Evolutionary conservation across 768 basidiomycete genomes (phyloP), one percentile per base, ranked within the genome.

Genomic region (Boletus subcaerulescens): DNA sequence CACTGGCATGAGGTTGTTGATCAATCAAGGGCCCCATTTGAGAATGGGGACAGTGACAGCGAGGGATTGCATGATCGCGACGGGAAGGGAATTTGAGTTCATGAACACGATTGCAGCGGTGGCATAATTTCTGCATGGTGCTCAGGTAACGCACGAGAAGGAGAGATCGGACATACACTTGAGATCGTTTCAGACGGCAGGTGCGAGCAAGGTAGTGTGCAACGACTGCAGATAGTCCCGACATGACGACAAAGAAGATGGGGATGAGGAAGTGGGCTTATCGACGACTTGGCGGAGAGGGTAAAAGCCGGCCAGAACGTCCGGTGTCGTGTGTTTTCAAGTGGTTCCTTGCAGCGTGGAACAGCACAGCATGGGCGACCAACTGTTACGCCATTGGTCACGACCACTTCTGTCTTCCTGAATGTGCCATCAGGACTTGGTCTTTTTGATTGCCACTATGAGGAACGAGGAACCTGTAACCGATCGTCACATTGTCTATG

Each of bases 11-110:
- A 20, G 20, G 20, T 20, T 20, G 20, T 20, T 20, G 20, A 20
- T 20, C 20, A 20, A 20, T 20, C 20, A 20, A 20, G 74, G 58
- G 9, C 79, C 86, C 92, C 93, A 93, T 63, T 87, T 89, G 32
- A 96, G 78, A 6, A 84, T 84, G 0, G 86, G 86, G 0, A 95
- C 92, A 13, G 90, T 87, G 52, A 88, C 73, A 9, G 91, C 91
- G 18, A 98, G 84, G 57, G 85, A 87, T 69, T 97, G 89, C 85
- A 98, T 91, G 32, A 99, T 77, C 0, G 96, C 96, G 55, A 98
- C 92, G 0, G 96, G 96, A 6, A 99, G 82, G 0, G 92, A 92
- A 68, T 98, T 98, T 3, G 90, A 92, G 70, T 94, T 96, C 87
- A 93, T 90, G 77, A 91, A 91, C 84, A 89, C 91, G 29, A 89